Conservation (phyloP, 2,329 filamentous ascomycete genomes). For the Fusarium foetens region DNA sequence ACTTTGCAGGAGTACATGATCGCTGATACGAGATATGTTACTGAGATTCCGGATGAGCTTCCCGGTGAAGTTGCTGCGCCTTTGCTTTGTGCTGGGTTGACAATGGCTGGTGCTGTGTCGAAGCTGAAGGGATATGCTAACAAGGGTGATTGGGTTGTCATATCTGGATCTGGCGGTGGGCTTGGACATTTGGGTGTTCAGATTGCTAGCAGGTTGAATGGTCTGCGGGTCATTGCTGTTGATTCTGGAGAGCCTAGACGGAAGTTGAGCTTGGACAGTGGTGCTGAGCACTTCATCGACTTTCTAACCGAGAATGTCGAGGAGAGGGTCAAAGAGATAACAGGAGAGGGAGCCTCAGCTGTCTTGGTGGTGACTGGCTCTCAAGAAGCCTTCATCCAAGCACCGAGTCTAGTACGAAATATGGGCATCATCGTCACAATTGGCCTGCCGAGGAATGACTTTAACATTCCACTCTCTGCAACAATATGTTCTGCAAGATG, state of each 20-base stretch:
- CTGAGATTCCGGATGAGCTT: slow-evolving; percentile 38
- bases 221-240: slow-evolving; percentile 43
- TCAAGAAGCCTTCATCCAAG: slow-evolving; percentile 38
- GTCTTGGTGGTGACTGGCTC: slow-evolving; percentile 44
- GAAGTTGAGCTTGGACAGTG: slow-evolving; percentile 33
- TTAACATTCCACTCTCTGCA: slow-evolving; percentile 40
- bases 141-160: slow-evolving; percentile 45
- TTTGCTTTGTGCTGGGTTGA: slow-evolving; percentile 48
- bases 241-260: slow-evolving; percentile 43
- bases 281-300: slow-evolving; percentile 46
- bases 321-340: slow-evolving; percentile 37
- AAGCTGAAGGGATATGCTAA: slow-evolving; percentile 21
- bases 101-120: slow-evolving; percentile 46
- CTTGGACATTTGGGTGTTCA: slow-evolving; percentile 50
- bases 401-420: slow-evolving; percentile 40
- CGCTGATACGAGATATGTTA: slow-evolving; percentile 45
- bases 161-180: slow-evolving; percentile 48
- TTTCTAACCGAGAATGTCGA: slow-evolving; percentile 38
- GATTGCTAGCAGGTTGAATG: slow-evolving; percentile 39
- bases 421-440: slow-evolving; percentile 43
- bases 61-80: slow-evolving; percentile 42
- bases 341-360: slow-evolving; percentile 43
- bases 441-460: slow-evolving; percentile 44
- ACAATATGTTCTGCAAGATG: slow-evolving; percentile 39
- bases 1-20: slow-evolving; percentile 48